A percentile compares a stretch with the other conserved stretches of the same genome.
Conservation (phyloP, 2,329 filamentous ascomycete species). For the Fonsecaea multimorphosa region DNA sequence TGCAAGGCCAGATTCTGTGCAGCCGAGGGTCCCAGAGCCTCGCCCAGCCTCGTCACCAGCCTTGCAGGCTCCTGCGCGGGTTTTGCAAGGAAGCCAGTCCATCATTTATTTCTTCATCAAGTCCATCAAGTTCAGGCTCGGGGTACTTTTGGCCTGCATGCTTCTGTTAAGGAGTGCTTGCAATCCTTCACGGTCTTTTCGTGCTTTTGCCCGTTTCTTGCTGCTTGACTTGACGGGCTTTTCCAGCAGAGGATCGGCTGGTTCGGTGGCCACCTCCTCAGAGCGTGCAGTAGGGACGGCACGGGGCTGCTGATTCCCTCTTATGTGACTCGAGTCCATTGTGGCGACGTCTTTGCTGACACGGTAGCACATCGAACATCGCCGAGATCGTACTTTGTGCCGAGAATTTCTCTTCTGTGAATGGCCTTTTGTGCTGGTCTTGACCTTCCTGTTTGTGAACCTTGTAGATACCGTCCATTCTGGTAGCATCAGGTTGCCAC, state of each 20-base stretch:
- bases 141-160: slow-evolving; percentile 17
- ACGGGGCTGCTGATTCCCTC: background rate
- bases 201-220: slow-evolving; percentile 62
- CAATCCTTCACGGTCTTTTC: slow-evolving; percentile 59
- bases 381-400: slow-evolving; percentile 23
- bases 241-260: background rate
- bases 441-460: background rate
- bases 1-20: slow-evolving; percentile 16
- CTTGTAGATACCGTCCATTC: slow-evolving; percentile 42
- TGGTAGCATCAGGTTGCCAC: slow-evolving; percentile 47
- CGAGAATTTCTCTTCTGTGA: slow-evolving; percentile 25
- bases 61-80: background rate
- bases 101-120: slow-evolving; percentile 38
- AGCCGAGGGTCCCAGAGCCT: background rate
- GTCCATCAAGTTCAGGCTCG: slow-evolving; percentile 37
- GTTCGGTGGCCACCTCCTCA: background rate
- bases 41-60: background rate
- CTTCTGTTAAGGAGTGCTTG: slow-evolving; percentile 56
- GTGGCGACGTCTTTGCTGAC: slow-evolving; percentile 16
- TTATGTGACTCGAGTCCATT: slow-evolving; percentile 3
- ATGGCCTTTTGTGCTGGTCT: background rate
- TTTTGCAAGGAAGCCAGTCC: background rate
- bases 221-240: slow-evolving; percentile 47
- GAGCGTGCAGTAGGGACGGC: background rate
- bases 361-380: slow-evolving; percentile 26